phyloP scores from a whole-genome alignment of 805 yeast genomes.

The Ogataea siamensis region DNA sequence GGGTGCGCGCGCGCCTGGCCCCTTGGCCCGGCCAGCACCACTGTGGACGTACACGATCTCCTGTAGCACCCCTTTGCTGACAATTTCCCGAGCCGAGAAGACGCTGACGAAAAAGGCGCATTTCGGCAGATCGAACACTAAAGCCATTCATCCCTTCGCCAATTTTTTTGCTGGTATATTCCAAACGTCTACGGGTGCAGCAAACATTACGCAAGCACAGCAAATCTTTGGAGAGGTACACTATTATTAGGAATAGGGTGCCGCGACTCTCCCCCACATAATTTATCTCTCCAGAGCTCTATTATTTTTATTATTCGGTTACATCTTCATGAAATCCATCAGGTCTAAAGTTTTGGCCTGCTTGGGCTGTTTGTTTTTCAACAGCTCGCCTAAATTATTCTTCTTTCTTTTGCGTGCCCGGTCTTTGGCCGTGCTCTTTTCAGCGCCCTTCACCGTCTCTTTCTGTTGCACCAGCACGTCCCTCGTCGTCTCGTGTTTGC shows the following conservation, averaged over 20 bases:
- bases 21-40: slow-evolving; percentile 1
- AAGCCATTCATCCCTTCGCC: slow-evolving; percentile 6
- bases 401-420: slow-evolving; percentile 28
- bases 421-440: slow-evolving; percentile 13
- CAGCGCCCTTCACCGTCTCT: slow-evolving; percentile 6
- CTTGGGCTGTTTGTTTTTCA: slow-evolving; percentile 23
- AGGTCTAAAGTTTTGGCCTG: slow-evolving; percentile 19
- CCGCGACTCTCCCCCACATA: background rate
- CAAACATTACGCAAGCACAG: slow-evolving; percentile 1
- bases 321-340: slow-evolving; percentile 30
- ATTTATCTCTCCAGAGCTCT: no score
- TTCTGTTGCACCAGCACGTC: slow-evolving; percentile 7
- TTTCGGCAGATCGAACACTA: slow-evolving; percentile 7
- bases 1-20: background rate
- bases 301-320: background rate
- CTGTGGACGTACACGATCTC: no score
- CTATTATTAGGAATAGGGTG: background rate
- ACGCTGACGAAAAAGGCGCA: slow-evolving; percentile 10
- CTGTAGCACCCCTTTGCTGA: slow-evolving; percentile 1
- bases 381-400: slow-evolving; percentile 24
- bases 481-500: slow-evolving; percentile 8
- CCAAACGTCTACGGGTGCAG: background rate
- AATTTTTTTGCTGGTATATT: slow-evolving; percentile 3
- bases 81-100: slow-evolving; percentile 6
- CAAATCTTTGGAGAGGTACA: background rate